phyloP scores from a whole-genome alignment of 306 rosid genomes.

The Casuarina equisetifolia region DNA sequence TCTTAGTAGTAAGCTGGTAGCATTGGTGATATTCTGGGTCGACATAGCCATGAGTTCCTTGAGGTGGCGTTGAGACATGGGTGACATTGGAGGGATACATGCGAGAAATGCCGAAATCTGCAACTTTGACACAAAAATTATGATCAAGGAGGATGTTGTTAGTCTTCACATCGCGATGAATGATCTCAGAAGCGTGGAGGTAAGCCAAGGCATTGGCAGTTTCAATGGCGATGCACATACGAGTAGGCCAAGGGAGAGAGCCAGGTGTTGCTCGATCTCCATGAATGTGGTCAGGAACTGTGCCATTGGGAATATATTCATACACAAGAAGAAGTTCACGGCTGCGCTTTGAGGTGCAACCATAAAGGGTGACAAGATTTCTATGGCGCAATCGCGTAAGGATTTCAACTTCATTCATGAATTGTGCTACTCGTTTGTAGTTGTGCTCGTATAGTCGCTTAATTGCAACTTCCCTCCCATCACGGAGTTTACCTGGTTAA shows the following conservation, averaged over 20 bases:
- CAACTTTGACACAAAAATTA: slow-evolving; percentile 56
- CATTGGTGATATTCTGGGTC: slow-evolving; percentile 73
- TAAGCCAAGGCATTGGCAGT: slow-evolving; percentile 64
- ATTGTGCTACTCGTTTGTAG: slow-evolving; percentile 51
- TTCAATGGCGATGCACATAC: slow-evolving; percentile 67
- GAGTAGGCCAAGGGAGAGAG: slow-evolving; percentile 51
- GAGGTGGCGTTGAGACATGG: slow-evolving; percentile 78
- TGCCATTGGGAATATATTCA: slow-evolving; percentile 55
- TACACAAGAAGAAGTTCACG: slow-evolving; percentile 36
- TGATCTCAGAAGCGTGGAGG: slow-evolving; percentile 74
- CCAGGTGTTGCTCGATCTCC: slow-evolving; percentile 41
- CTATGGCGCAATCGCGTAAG: slow-evolving; percentile 48
- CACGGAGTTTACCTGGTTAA: slow-evolving; percentile 57
- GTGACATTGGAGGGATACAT: slow-evolving; percentile 50
- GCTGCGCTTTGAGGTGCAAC: slow-evolving; percentile 65
- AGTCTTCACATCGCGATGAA: slow-evolving; percentile 79
- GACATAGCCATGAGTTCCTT: slow-evolving; percentile 68
- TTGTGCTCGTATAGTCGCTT: slow-evolving; percentile 64
- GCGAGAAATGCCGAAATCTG: slow-evolving; percentile 79
- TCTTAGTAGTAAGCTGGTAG: slow-evolving; percentile 66
- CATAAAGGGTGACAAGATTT: slow-evolving; percentile 70
- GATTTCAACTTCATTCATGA: slow-evolving; percentile 37
- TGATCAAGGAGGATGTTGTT: slow-evolving; percentile 64
- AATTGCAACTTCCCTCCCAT: slow-evolving; percentile 80
- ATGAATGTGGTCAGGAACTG: slow-evolving; percentile 74